phyloP scores from a whole-genome alignment of 352 stramenopile species.

The Peronospora tabacina region DNA sequence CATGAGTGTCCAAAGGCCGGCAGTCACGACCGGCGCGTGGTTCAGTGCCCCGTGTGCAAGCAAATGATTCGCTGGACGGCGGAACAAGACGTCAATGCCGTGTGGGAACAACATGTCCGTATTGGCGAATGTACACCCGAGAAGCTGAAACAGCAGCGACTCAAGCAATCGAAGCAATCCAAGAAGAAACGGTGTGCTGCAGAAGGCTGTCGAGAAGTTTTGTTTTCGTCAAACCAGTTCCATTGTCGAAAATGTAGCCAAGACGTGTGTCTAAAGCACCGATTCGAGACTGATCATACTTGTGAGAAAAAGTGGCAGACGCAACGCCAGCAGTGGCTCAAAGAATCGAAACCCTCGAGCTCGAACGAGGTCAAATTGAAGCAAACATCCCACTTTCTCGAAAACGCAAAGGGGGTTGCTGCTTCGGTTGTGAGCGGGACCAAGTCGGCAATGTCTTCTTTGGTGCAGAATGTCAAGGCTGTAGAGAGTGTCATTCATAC shows the following conservation, averaged over 20 bases:
- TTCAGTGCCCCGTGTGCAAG: slow-evolving; percentile 65
- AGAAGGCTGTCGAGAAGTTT: slow-evolving; percentile 45
- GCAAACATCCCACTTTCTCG: slow-evolving; percentile 20
- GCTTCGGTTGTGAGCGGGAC: slow-evolving; percentile 31
- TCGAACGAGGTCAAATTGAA: slow-evolving; percentile 10
- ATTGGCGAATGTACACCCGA: slow-evolving; percentile 41
- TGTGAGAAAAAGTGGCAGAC: slow-evolving; percentile 34
- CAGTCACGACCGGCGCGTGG: slow-evolving; percentile 56
- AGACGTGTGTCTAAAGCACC: slow-evolving; percentile 67
- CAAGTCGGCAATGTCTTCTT: slow-evolving; percentile 34
- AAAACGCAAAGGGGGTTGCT: slow-evolving; percentile 29
- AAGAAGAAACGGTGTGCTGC: slow-evolving; percentile 69
- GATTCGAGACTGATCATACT: slow-evolving; percentile 69
- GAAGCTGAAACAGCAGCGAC: slow-evolving; percentile 24
- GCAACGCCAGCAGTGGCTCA: slow-evolving; percentile 39
- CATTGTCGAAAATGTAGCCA: slow-evolving; percentile 58
- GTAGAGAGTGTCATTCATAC: slow-evolving; percentile 26
- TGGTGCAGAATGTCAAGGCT: slow-evolving; percentile 47
- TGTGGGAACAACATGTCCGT: slow-evolving; percentile 68
- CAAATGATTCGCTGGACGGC: slow-evolving; percentile 59
- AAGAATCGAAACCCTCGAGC: slow-evolving; percentile 9
- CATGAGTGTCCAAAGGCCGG: slow-evolving; percentile 63
- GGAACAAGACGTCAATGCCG: slow-evolving; percentile 64
- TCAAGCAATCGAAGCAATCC: slow-evolving; percentile 36
- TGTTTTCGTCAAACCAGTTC: slow-evolving; percentile 67